Base-by-base conservation (phyloP, 202 grass and related monocot species). In the Carex sylvatica region DNA sequence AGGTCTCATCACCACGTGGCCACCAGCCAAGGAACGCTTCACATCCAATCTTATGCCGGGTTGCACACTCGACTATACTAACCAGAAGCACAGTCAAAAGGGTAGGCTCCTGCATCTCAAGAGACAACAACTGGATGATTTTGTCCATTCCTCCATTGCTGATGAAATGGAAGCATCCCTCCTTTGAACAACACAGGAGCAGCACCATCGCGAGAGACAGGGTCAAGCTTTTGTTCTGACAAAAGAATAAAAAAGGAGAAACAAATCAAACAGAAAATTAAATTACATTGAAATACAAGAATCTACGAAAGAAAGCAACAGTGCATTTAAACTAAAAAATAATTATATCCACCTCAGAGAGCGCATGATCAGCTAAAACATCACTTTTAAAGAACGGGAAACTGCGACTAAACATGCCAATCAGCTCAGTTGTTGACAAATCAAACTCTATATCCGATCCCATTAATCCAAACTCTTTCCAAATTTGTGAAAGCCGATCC, bases 1-100 rank as follows among this genome's bases (percentile, higher is more conserved):
- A 68, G 83, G 74, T 81, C 46, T 83, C 35, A 84, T 88, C 80
- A 74, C 86, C 72, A 70, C 75, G 87, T 19, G 87, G 92, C 90
- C 88, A 93, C 92, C 95, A 95, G 71, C 95, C 95, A 86, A 98
- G 86, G 85, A 93, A 98, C 33, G 92, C 85, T 86, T 95, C 95
- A 83, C 95, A 98, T 87, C 95, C 95, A 88, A 95, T 85, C 80
- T 80, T 83, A 87, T 95, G 84, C n/a, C 89, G 87, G 62, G 95
- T 95, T 78, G 86, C 89, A 88, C 83, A 88, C 61, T 98, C 95
- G 54, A 95, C 74, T 87, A 98, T 87, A 84, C 90, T 84, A 73
- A 98, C 82, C 52, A 98, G 80, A 77, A 98, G 88, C 85, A 98
- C 82, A 75, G 87, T 88, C 24, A 88, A 84, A 80, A 88, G 88